These are phyloP conservation scores for Leccinum broughii DNA, from an alignment of 768 basidiomycete species.

Conservation along the genomic window DNA sequence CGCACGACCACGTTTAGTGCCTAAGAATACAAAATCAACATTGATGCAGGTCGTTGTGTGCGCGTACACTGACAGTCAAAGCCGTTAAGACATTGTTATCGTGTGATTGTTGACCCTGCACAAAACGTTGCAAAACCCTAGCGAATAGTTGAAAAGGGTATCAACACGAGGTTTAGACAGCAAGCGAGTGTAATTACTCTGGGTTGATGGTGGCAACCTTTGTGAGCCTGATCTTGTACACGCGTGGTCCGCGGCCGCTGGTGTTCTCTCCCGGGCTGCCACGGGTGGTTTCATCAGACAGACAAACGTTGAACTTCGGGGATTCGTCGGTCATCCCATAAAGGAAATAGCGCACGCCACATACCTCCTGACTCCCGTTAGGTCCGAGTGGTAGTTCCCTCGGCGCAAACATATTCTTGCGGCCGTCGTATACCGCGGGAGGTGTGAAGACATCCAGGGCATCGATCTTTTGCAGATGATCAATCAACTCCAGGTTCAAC, in stretches of 20 bases:
- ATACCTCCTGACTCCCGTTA: slow-evolving; percentile 51
- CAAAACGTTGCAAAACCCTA: slow-evolving; percentile 65
- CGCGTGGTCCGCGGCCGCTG: slow-evolving; percentile 49
- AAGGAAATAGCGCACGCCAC: slow-evolving; percentile 11
- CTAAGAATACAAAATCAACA: slow-evolving; percentile 34
- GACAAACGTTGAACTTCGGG: slow-evolving; percentile 59
- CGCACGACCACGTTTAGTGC: slow-evolving; percentile 75
- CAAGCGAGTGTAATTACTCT: slow-evolving; percentile 36
- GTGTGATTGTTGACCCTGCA: slow-evolving; percentile 61
- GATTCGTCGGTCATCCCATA: slow-evolving; percentile 3
- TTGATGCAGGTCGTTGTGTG: background rate
- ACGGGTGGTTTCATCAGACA: slow-evolving; percentile 41
- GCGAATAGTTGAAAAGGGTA: background rate
- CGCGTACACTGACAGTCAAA: slow-evolving; percentile 48
- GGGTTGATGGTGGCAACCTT: slow-evolving; percentile 62
- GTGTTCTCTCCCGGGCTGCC: slow-evolving; percentile 35
- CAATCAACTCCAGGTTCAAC: slow-evolving; percentile 71
- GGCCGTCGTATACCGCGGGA: slow-evolving; percentile 73
- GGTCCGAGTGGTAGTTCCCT: slow-evolving; percentile 61
- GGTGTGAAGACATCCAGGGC: slow-evolving; percentile 72
- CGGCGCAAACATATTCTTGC: slow-evolving; percentile 73
- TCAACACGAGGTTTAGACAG: slow-evolving; percentile 24
- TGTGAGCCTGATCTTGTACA: slow-evolving; percentile 63
- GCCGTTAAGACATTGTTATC: slow-evolving; percentile 70
- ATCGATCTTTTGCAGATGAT: slow-evolving; percentile 54